These are phyloP conservation scores for Luffa aegyptiaca DNA, from an alignment of 306 rosid genomes.

Conservation along the genomic window DNA sequence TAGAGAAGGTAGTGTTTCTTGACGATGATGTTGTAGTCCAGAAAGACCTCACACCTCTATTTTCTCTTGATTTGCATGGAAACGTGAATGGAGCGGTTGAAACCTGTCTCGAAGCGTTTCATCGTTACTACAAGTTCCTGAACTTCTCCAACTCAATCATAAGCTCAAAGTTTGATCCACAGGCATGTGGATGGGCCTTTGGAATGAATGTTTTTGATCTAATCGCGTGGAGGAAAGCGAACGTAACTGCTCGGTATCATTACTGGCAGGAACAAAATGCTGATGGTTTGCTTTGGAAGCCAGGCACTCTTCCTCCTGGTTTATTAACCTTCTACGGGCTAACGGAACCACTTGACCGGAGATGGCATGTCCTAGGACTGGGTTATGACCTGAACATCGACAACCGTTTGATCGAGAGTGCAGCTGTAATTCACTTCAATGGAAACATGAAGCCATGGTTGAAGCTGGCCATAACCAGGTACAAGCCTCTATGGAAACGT, in stretches of 20 bases:
- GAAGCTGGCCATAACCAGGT: conserved; percentile 78
- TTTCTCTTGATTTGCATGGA: conserved; percentile 88
- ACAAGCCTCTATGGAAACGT: conserved; percentile 79
- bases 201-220: conserved; percentile 94
- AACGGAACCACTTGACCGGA: conserved; percentile 96
- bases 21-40: conserved; percentile 95
- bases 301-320: conserved; percentile 92
- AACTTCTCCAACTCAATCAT: conserved; percentile 81
- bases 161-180: conserved; percentile 92
- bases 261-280: conserved; percentile 91
- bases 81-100: conserved; percentile 98
- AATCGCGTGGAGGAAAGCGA: conserved; percentile 85
- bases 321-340: conserved; percentile 84
- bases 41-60: conserved; percentile 92
- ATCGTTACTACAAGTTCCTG: conserved; percentile 87
- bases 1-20: conserved; percentile 93
- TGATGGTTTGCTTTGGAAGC: conserved; percentile 80
- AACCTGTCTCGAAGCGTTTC: conserved; percentile 95
- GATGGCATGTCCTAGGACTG: conserved; percentile 99
- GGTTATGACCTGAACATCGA: conserved; percentile 87
- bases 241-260: conserved; percentile 74
- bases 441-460: conserved; percentile 99
- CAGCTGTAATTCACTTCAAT: conserved; percentile 80
- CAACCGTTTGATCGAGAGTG: conserved; percentile 85
- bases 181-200: conserved; percentile 98